Percentiles rank a stretch among this genome's conserved stretches.
These are phyloP conservation scores for Ajuga chamaepitys DNA, from an alignment of 257 asterid genomes.

Conservation along the genomic window DNA sequence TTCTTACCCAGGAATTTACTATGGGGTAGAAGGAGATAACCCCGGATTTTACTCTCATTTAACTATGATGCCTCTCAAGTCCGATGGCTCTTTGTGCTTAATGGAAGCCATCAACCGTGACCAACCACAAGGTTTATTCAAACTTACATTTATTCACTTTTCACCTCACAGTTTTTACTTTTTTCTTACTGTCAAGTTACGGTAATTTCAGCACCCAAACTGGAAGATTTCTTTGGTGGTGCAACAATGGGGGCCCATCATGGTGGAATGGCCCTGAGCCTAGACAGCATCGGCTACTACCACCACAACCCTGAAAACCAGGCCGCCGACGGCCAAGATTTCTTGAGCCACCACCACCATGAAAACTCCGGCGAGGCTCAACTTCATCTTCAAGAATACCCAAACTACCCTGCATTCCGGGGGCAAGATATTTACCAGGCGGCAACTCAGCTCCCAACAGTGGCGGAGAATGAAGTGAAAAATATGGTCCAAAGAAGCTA, in stretches of 20 bases:
- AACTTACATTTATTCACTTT: neutral
- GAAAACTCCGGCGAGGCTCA: constrained; percentile 36
- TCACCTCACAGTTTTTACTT: neutral
- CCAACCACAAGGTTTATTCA: constrained; percentile 58
- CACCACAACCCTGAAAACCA: constrained; percentile 32
- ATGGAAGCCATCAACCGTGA: constrained; percentile 78
- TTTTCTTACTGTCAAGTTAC: constrained; percentile 29
- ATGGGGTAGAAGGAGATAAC: constrained; percentile 48
- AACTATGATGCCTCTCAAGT: constrained; percentile 79
- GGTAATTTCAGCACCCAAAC: constrained; percentile 58
- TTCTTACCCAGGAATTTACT: constrained; percentile 49
- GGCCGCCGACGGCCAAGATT: constrained; percentile 36
- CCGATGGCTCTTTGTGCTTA: constrained; percentile 87
- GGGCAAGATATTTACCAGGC: constrained; percentile 40
- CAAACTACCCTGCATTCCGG: constrained; percentile 35
- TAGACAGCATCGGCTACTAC: constrained; percentile 69
- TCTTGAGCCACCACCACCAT: constrained; percentile 27
- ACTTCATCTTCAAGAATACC: constrained; percentile 34
- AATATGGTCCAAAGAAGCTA: too few relatives aligned
- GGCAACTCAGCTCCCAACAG: constrained; percentile 32
- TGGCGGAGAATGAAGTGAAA: constrained; percentile 43
- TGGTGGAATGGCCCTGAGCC: constrained; percentile 59
- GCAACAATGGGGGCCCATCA: constrained; percentile 61
- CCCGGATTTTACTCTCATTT: constrained; percentile 44
- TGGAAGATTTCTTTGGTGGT: constrained; percentile 82